Evolutionary conservation across 192 early-diverging fungal genomes (phyloP).

Genomic region (Podila epicladia): DNA sequence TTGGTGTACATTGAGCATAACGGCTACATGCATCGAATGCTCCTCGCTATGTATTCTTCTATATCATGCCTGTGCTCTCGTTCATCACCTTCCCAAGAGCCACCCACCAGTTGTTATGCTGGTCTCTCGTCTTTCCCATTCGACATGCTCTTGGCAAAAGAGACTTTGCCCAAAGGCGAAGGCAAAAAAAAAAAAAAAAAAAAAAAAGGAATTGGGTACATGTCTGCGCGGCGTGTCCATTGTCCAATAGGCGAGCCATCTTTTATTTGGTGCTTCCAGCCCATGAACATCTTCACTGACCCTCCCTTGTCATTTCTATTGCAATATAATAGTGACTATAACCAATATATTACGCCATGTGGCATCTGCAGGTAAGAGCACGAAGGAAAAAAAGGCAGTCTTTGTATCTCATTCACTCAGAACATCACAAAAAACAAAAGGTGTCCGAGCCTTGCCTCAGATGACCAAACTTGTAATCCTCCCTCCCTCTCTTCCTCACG

Average conservation of each 20-base stretch:
- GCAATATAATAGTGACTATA: constrained; percentile 27
- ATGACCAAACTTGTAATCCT: neutral
- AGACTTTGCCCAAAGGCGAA: neutral
- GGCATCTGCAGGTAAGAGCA: constrained; percentile 43
- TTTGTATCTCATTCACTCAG: neutral
- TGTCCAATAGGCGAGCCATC: neutral
- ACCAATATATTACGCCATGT: constrained; percentile 46
- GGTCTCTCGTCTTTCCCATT: no score
- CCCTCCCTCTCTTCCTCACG: neutral
- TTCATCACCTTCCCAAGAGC: no score
- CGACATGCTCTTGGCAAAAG: neutral
- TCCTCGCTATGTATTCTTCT: neutral
- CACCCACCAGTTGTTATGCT: neutral
- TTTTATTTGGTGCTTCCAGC: neutral
- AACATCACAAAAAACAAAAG: constrained; percentile 1
- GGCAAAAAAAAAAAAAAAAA: neutral
- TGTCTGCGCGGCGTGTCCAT: constrained; percentile 27
- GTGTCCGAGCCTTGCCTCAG: no score
- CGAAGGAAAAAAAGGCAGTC: neutral
- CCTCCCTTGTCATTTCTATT: neutral
- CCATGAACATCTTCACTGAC: neutral
- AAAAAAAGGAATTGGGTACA: constrained; percentile 1
- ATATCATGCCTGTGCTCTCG: neutral
- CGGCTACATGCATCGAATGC: no score
- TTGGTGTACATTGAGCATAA: no score